Evolutionary conservation across 73 alveolate species (phyloP).

Genomic region (Stentor roeselii): DNA sequence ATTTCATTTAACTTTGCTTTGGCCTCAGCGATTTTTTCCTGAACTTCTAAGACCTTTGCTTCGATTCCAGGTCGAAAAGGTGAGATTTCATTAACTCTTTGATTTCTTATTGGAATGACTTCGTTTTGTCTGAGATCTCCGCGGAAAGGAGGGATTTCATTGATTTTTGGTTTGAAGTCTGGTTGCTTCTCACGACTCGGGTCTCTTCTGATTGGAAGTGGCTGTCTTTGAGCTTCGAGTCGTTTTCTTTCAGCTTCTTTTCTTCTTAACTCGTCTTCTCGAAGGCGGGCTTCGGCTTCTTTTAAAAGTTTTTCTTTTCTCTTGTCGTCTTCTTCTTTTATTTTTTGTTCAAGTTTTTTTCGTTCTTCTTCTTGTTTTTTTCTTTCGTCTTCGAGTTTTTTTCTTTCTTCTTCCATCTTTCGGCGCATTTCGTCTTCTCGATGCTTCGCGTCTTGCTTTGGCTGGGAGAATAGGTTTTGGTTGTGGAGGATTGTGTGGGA

Average conservation of each 20-base stretch:
- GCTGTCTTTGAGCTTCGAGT: background rate
- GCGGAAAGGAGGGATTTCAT: background rate
- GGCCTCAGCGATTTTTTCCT: background rate
- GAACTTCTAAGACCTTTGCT: background rate
- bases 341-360: background rate
- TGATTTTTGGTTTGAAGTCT: background rate
- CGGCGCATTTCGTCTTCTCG: background rate
- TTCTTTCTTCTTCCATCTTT: slow-evolving; percentile 1
- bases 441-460: background rate
- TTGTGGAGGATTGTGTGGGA: slow-evolving; percentile 27
- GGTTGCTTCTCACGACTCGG: background rate
- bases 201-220: background rate
- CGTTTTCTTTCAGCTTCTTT: background rate
- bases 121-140: too few species aligned
- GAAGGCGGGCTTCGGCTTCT: background rate
- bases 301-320: background rate
- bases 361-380: background rate
- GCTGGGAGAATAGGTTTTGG: slow-evolving; percentile 25
- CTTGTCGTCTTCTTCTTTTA: background rate
- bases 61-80: background rate
- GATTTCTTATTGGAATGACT: background rate
- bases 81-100: background rate
- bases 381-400: too few species aligned
- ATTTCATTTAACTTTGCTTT: slow-evolving; percentile 9
- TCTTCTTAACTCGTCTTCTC: background rate